Evolutionary conservation across 805 yeast genomes (phyloP).

Genomic region (Candida schatavii): DNA sequence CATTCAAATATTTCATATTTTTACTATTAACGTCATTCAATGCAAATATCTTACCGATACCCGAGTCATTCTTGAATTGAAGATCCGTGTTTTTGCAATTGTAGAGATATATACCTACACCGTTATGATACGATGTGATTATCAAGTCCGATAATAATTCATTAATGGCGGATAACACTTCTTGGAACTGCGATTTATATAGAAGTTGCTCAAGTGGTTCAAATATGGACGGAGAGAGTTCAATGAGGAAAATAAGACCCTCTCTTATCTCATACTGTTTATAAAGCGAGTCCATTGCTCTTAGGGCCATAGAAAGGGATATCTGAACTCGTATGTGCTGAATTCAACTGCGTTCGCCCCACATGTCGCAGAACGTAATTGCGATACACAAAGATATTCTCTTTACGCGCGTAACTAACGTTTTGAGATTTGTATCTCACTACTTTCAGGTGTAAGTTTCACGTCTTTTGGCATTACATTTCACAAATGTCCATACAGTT

Average conservation of each 20-base stretch:
- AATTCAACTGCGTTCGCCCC: too few relatives aligned
- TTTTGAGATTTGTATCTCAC: too few relatives aligned
- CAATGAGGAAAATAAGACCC: conserved; percentile 63
- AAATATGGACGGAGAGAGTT: conserved; percentile 49
- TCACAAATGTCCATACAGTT: conserved; percentile 77
- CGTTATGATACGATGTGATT: conserved; percentile 63
- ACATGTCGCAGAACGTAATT: too few relatives aligned
- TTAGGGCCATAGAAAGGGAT: too few relatives aligned
- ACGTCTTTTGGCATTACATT: too few relatives aligned
- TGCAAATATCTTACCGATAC: conserved; percentile 50
- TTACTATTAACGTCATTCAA: conserved; percentile 53
- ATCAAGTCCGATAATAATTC: conserved; percentile 66
- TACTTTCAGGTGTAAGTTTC: too few relatives aligned
- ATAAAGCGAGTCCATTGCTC: conserved; percentile 11
- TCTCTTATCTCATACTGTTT: conserved; percentile 53
- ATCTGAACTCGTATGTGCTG: too few relatives aligned
- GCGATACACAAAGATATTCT: too few relatives aligned
- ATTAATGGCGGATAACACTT: conserved; percentile 54
- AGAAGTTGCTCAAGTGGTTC: conserved; percentile 33
- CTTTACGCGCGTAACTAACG: too few relatives aligned
- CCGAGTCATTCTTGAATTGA: conserved; percentile 29
- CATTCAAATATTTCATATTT: conserved; percentile 56
- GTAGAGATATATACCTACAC: conserved; percentile 69
- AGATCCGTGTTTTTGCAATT: conserved; percentile 40
- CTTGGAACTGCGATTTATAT: conserved; percentile 43